A percentile compares a stretch with the other conserved stretches of the same genome.
These are phyloP conservation scores for Candida dendrica DNA, from an alignment of 805 yeast genomes.

Conservation along the genomic window DNA sequence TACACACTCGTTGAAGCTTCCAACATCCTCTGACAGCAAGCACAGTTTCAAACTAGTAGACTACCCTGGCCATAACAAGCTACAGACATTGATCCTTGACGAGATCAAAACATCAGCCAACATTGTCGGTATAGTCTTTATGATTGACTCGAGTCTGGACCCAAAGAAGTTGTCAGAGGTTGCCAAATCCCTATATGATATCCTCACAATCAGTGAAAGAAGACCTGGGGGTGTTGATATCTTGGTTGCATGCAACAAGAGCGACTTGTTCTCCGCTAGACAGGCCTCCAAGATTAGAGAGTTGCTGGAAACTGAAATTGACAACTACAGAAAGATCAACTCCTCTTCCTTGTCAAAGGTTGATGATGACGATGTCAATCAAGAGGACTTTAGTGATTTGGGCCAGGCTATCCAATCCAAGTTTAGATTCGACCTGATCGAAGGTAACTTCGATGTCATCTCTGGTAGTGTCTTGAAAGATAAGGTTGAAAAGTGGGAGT, in stretches of 20 bases:
- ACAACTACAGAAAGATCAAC: slow-evolving; percentile 42
- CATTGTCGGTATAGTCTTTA: slow-evolving; percentile 62
- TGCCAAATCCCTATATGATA: slow-evolving; percentile 50
- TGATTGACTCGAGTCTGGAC: slow-evolving; percentile 69
- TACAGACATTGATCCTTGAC: slow-evolving; percentile 47
- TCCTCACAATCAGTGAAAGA: slow-evolving; percentile 57
- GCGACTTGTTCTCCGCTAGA: slow-evolving; percentile 77
- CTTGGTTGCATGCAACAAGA: slow-evolving; percentile 76
- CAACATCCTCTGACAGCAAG: slow-evolving; percentile 27
- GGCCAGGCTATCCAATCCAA: slow-evolving; percentile 31
- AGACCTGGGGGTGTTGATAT: slow-evolving; percentile 66
- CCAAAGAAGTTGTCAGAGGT: slow-evolving; percentile 41
- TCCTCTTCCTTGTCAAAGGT: slow-evolving; percentile 27
- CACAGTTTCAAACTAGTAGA: slow-evolving; percentile 54
- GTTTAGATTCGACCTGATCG: slow-evolving; percentile 63
- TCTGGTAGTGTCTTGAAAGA: slow-evolving; percentile 66
- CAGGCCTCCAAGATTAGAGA: slow-evolving; percentile 56
- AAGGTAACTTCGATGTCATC: slow-evolving; percentile 62
- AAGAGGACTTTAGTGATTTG: slow-evolving; percentile 37
- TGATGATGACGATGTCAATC: slow-evolving; percentile 24
- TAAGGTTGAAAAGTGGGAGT: slow-evolving; percentile 53
- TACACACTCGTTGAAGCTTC: slow-evolving; percentile 30
- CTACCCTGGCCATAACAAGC: slow-evolving; percentile 83
- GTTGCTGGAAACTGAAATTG: slow-evolving; percentile 58
- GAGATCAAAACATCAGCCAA: slow-evolving; percentile 36